Conservation (phyloP, 148 eudicot species). For the Rhododendron molle region DNA sequence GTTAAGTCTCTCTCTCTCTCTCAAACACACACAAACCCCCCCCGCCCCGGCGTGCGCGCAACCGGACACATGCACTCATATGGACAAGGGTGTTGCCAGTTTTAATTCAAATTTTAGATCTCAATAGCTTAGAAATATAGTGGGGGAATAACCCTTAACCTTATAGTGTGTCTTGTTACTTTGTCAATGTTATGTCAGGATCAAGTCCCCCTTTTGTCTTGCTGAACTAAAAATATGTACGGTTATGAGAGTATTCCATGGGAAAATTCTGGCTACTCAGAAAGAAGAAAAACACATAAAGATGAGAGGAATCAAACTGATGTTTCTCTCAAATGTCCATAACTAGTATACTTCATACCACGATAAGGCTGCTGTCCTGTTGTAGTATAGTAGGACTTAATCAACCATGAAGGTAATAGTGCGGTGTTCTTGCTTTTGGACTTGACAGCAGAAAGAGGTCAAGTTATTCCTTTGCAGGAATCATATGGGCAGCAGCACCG, state of each 20-base stretch:
- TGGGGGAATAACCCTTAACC: neutral
- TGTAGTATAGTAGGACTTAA: neutral
- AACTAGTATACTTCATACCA: neutral
- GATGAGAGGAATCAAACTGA: neutral
- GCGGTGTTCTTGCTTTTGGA: neutral
- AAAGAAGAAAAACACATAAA: neutral
- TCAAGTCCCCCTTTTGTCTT: neutral
- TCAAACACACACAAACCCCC: neutral
- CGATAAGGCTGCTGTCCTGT: neutral
- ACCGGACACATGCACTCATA: too few relatives aligned
- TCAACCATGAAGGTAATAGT: neutral
- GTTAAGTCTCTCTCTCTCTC: conserved; percentile 36
- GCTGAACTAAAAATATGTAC: neutral
- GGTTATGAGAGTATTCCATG: neutral
- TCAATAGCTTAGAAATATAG: neutral
- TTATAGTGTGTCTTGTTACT: neutral
- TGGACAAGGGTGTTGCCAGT: neutral
- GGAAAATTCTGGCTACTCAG: neutral
- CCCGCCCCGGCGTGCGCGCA: too few relatives aligned
- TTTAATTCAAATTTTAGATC: neutral
- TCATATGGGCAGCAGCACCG: neutral
- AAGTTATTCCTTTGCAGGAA: neutral
- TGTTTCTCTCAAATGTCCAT: neutral
- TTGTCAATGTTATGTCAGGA: neutral
- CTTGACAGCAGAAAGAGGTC: neutral